A percentile compares a stretch with the other conserved stretches of the same genome.
phyloP scores from a whole-genome alignment of 441 rosid species.

The Theobroma grandiflorum region DNA sequence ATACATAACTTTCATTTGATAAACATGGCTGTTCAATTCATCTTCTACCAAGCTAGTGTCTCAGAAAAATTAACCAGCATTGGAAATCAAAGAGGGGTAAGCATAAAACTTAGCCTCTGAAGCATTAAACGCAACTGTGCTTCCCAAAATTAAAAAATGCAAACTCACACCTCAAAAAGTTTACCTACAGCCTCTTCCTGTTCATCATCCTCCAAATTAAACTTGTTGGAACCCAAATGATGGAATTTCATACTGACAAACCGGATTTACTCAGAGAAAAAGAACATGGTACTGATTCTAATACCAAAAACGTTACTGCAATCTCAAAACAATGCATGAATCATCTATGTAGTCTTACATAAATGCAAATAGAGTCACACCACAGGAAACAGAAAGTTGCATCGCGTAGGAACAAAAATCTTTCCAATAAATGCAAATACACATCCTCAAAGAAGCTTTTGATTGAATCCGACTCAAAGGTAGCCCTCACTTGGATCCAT shows the following conservation, averaged over 20 bases:
- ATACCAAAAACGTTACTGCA: background rate
- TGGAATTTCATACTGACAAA: background rate
- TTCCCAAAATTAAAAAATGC: background rate
- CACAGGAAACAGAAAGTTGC: background rate
- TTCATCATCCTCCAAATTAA: background rate
- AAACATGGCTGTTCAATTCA: background rate
- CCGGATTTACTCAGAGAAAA: background rate
- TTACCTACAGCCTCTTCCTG: background rate
- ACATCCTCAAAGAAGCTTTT: too few relatives aligned
- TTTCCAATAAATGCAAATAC: background rate
- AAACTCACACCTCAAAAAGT: background rate
- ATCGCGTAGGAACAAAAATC: background rate
- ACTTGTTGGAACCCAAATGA: background rate
- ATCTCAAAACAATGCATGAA: background rate
- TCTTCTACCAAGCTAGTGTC: background rate
- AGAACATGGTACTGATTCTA: background rate
- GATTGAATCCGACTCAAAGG: too few relatives aligned
- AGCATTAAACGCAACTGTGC: background rate
- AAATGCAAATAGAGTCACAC: background rate
- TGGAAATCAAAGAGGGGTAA: background rate
- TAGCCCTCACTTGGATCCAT: too few relatives aligned
- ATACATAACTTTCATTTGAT: background rate
- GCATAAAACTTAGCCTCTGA: background rate
- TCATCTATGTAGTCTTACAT: background rate
- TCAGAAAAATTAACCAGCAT: background rate